These are phyloP conservation scores for Neonectria hederae DNA, from an alignment of 2,329 filamentous ascomycete genomes.

Conservation along the genomic window DNA sequence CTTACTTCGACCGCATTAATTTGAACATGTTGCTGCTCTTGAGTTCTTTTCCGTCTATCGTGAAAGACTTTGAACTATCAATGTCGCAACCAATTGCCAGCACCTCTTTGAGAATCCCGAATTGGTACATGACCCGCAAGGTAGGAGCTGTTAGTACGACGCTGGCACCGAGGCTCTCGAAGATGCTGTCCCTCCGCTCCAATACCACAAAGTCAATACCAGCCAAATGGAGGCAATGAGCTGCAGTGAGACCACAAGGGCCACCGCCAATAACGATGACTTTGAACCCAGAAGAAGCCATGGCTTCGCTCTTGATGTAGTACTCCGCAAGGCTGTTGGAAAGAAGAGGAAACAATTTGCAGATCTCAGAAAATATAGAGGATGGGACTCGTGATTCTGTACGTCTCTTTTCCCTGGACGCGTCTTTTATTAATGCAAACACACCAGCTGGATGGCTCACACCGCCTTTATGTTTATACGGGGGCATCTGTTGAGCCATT, in stretches of 20 bases:
- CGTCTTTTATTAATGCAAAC: no score
- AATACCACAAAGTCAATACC: constrained; percentile 46
- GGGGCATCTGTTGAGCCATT: no score
- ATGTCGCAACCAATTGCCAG: constrained; percentile 5
- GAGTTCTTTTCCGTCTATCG: no score
- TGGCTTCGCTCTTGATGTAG: no score
- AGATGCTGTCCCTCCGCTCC: constrained; percentile 36
- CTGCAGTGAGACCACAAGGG: constrained; percentile 42
- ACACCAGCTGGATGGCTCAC: no score
- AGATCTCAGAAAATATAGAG: no score
- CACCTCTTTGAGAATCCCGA: background rate
- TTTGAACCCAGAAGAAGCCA: constrained; percentile 13
- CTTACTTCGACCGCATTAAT: background rate
- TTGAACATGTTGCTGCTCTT: constrained; percentile 1
- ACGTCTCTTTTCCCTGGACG: no score
- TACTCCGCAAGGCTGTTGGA: no score
- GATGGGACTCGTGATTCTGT: no score
- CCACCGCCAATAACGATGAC: constrained; percentile 47
- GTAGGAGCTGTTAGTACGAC: constrained; percentile 8
- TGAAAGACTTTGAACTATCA: background rate
- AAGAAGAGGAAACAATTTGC: no score
- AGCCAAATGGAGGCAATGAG: constrained; percentile 44
- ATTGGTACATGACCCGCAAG: constrained; percentile 13
- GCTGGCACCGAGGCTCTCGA: constrained; percentile 33
- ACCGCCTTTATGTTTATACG: no score